phyloP scores from a whole-genome alignment of 441 rosid genomes.

The Daphne laureola region DNA sequence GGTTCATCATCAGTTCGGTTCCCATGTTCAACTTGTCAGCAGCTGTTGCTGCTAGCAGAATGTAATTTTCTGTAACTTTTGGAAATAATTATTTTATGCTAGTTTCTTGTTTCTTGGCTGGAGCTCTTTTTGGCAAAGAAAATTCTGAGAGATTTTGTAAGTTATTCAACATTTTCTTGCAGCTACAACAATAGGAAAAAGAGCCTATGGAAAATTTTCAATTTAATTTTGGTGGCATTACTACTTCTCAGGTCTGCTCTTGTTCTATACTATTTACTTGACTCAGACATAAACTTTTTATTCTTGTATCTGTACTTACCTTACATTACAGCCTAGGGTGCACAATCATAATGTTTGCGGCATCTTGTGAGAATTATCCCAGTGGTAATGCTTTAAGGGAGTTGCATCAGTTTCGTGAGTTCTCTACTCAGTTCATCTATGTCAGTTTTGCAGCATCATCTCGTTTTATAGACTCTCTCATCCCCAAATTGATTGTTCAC shows the following conservation, averaged over 20 bases:
- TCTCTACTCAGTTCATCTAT: conserved; percentile 12
- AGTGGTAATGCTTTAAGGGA: conserved; percentile 77
- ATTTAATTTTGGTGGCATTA: conserved; percentile 51
- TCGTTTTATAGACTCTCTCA: too few species aligned
- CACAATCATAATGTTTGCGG: conserved; percentile 65
- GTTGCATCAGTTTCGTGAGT: conserved; percentile 74
- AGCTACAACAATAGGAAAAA: conserved; percentile 89
- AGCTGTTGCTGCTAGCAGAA: conserved; percentile 80
- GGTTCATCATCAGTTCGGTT: conserved; percentile 84
- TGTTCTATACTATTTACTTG: conserved; percentile 6
- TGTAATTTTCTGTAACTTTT: conserved; percentile 31
- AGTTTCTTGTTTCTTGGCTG: not conserved
- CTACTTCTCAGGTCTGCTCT: conserved; percentile 58
- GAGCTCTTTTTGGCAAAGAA: too few species aligned
- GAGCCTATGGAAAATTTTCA: conserved; percentile 62
- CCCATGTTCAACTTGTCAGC: conserved; percentile 94
- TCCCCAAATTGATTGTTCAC: too few species aligned
- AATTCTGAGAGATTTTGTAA: not conserved
- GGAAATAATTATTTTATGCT: not conserved
- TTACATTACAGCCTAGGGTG: conserved; percentile 73
- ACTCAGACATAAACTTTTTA: conserved; percentile 7
- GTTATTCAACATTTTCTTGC: conserved; percentile 23
- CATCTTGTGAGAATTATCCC: conserved; percentile 87
- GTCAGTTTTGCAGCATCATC: not conserved
- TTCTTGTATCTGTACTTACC: conserved; percentile 22